phyloP scores from a whole-genome alignment of 2,329 filamentous ascomycete genomes.

The Colletotrichum plurivorum region DNA sequence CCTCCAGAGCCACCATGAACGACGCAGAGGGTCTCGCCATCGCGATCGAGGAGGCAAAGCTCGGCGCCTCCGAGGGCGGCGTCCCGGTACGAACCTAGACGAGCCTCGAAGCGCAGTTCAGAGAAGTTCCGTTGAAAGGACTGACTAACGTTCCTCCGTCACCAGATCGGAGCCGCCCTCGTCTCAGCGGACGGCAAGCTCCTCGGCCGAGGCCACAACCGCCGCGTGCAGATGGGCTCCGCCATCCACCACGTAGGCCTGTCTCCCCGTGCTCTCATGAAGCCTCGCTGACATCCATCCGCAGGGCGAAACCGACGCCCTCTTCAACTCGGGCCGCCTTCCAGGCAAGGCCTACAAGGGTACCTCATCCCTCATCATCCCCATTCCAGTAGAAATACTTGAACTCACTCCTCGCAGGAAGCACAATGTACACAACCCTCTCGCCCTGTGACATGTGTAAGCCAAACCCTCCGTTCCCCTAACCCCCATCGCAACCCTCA shows the following conservation, averaged over 20 bases:
- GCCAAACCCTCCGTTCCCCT: not conserved
- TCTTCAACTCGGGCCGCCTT: constrained; percentile 81
- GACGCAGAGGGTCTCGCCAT: constrained; percentile 38
- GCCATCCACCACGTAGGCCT: constrained; percentile 77
- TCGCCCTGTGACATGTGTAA: constrained; percentile 84
- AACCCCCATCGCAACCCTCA: not conserved
- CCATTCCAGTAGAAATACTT: not conserved
- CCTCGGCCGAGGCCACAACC: constrained; percentile 80
- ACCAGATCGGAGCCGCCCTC: constrained; percentile 66
- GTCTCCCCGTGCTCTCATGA: too few species aligned
- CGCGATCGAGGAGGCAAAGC: constrained; percentile 38
- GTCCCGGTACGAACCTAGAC: constrained; percentile 24
- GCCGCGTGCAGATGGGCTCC: constrained; percentile 80
- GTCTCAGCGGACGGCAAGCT: constrained; percentile 79
- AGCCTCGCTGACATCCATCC: constrained; percentile 31
- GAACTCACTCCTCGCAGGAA: constrained; percentile 55
- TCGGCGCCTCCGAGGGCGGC: constrained; percentile 33
- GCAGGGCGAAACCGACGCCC: constrained; percentile 82
- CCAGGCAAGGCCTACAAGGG: constrained; percentile 75
- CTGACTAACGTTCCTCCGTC: not conserved
- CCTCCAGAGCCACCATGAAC: constrained; percentile 20
- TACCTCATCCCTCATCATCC: not conserved
- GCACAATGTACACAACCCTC: constrained; percentile 88
- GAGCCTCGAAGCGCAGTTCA: not conserved
- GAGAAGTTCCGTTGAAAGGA: not conserved